Evolutionary conservation across 1,139 yeast species (phyloP), one percentile per base, ranked within the genome.

Genomic region (Pichia terricola): DNA sequence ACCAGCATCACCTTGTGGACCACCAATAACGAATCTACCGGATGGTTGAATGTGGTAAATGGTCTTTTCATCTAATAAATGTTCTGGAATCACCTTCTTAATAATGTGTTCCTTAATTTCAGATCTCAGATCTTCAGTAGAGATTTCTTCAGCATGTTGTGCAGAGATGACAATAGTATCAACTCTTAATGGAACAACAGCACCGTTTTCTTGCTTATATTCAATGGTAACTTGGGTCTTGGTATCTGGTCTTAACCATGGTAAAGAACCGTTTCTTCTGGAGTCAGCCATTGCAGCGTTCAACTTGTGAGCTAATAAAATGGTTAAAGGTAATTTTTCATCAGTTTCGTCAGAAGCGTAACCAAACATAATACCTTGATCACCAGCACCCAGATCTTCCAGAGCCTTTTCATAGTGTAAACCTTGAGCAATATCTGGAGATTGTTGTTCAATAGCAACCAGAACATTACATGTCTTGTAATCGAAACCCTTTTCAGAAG

Each of bases 1-100:
- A 76, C 99, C 99, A 56, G 99, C 98, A 67, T 91, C 99, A 79
- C 99, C 99, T 74, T 91, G 98, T 58, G 98, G 98, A 69, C 99
- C 99, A 73, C 99, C 99, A 67, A 91, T 91, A 63, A 94, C 96
- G 79, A 91, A 91, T 72, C 97, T 84, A 61, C 99, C 99, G 54
- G 97, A 89, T 60, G 99, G 99, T 73, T 91, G 98, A 64, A 94
- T 87, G 81, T 89, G 97, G 80, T 87, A 89, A 62, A 81, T 73
- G 66, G 99, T 91, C 73, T 85, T 86, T 64, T 82, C 96, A 66
- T 94, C 98, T 65, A 91, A 79, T 65, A 85, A 77, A 57, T 87
- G 72, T 50, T 81, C 81, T 62, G 98, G 96, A 56, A 89, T 87
- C 58, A 89, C 96, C 75, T 85, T 84, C 71, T 86, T 79, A 69